Evolutionary conservation across 2,329 filamentous ascomycete species (phyloP).

Genomic region (Annulohypoxylon truncatum): DNA sequence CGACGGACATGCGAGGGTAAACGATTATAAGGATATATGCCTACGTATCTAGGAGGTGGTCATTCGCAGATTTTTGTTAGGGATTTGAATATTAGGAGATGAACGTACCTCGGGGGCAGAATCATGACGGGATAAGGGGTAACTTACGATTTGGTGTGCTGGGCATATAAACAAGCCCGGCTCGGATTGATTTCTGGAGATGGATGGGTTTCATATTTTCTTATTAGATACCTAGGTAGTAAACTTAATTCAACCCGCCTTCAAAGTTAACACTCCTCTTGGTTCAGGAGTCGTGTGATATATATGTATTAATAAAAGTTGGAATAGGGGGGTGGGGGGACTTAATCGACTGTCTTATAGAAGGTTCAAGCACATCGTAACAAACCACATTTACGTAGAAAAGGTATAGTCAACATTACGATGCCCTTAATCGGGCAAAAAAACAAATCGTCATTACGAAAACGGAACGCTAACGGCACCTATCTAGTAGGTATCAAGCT

Average conservation of each 20-base stretch:
- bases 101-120: neutral
- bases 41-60: neutral
- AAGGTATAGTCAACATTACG: neutral
- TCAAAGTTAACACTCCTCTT: neutral
- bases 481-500: neutral
- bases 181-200: neutral
- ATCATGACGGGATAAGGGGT: neutral
- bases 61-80: too few species aligned
- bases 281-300: neutral
- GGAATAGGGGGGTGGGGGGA: neutral
- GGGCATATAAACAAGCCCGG: neutral
- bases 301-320: neutral
- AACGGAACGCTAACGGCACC: neutral
- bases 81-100: neutral
- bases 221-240: neutral
- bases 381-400: too few species aligned
- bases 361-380: neutral
- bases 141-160: neutral
- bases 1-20: neutral
- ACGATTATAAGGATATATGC: neutral
- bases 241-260: neutral
- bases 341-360: too few species aligned
- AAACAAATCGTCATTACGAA: neutral
- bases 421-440: neutral
- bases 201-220: neutral